These are phyloP conservation scores for Arthromyces matolae DNA, from an alignment of 768 basidiomycete genomes.

Conservation along the genomic window DNA sequence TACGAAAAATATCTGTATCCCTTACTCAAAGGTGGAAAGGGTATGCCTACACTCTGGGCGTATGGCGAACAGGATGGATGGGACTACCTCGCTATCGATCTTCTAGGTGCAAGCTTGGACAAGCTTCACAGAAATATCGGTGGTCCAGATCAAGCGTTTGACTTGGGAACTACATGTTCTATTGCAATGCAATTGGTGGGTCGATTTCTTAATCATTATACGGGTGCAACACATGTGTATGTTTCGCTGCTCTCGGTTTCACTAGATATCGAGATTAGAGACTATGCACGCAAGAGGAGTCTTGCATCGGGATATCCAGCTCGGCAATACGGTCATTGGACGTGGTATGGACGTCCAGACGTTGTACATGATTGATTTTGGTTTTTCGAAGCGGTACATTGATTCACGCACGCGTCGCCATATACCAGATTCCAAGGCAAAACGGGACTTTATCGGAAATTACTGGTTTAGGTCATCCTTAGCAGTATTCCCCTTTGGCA, in stretches of 20 bases:
- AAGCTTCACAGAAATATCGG: conserved; percentile 52
- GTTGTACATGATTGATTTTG: conserved; percentile 85
- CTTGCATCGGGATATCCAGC: conserved; percentile 75
- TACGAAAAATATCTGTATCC: conserved; percentile 73
- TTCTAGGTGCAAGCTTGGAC: conserved; percentile 70
- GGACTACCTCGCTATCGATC: conserved; percentile 75
- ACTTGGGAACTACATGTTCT: conserved; percentile 67
- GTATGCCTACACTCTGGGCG: conserved; percentile 72
- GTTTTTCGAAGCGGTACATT: conserved; percentile 77
- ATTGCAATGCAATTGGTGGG: conserved; percentile 77
- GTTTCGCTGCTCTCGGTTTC: background rate
- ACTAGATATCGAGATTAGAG: conserved; percentile 66
- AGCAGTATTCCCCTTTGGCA: background rate
- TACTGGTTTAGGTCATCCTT: conserved; percentile 70
- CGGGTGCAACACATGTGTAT: background rate
- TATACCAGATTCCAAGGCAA: conserved; percentile 62
- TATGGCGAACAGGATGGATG: conserved; percentile 53
- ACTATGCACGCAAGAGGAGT: conserved; percentile 74
- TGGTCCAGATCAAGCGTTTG: conserved; percentile 48
- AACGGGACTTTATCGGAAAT: conserved; percentile 77
- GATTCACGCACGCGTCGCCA: conserved; percentile 63
- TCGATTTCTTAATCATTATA: background rate
- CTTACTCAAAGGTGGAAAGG: conserved; percentile 62
- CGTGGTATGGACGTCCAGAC: conserved; percentile 51
- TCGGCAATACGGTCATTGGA: conserved; percentile 73